Evolutionary conservation across 192 early-diverging fungal genomes (phyloP), one percentile per base, ranked within the genome.

Genomic region (Entomortierella parvispora): DNA sequence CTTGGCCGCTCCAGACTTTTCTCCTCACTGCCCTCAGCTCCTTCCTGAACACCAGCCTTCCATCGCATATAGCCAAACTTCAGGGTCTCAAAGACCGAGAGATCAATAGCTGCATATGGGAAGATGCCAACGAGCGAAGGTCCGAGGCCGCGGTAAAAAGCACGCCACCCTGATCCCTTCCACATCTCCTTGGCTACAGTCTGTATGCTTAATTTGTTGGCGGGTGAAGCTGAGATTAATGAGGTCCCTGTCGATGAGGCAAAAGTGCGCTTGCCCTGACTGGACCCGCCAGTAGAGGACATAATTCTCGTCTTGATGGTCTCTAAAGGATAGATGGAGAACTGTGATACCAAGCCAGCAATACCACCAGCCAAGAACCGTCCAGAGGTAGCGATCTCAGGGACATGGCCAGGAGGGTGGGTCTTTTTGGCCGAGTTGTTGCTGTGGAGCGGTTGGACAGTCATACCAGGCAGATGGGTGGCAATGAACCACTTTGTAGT

Each of bases 221-320:
- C 29, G 11, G 37, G 50, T 23, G 70, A 58, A 55, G 32, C 22
- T 48, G 46, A 63, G 46, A 40, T 12, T 40, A 23, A 28, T 34
- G 43, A 37, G 8, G 34, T 52, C 33, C 12, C 34, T 7, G 31
- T 15, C 8, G 53, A 44, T 51, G 34, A 31, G 22, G 53, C 1
- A n/a, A 33, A 53, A 22, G 49, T 20, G 44, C 43, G 11, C 22
- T 28, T 34, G n/a, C n/a, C n/a, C n/a, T n/a, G n/a, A 23, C 60
- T 49, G 46, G 54, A 10, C 54, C 56, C n/a, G 66, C 64, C 55
- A 10, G 82, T 90, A 48, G 90, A 86, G 17, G 86, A 82, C 91
- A 92, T 93, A 33, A 91, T 82, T 22, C 92, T 81, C 3, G 91
- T 92, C 68, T 94, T 94, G 54, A 92, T 62, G 10, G 91, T 91